Base-by-base conservation (phyloP, 164 flowering plant genomes). In the Vitis cinerea region DNA sequence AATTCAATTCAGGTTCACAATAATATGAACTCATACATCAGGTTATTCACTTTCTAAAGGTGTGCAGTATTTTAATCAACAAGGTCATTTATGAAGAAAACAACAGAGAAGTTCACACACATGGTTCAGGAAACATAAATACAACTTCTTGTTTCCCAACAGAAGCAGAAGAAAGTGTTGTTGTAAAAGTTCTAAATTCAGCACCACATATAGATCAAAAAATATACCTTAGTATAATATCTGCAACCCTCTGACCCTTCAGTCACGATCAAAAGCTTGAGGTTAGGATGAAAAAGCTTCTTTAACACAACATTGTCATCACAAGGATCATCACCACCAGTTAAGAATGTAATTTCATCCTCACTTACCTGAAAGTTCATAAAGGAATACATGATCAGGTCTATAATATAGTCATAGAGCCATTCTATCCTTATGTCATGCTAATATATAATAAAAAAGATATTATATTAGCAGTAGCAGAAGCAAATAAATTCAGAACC, bases 181-280 rank as follows among this genome's bases (percentile, higher is more conserved):
- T n/a, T 13, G 7, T 53, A n/a, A n/a, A 53, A 6, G n/a, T 53
- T 53, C 56, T 10, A 13, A 53, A 53, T 13, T 53, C n/a, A 9
- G 6, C 15, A 10, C 2, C 9, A 11, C 8, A 37, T 19, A 7
- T 29, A 9, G 17, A 59, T 16, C 9, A 6, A 31, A 73, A 23
- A 65, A 59, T 63, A 66, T 71, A 87, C 96, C 82, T 88, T 68
- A 14, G 96, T 87, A 72, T 87, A 90, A 73, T 90, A 90, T 84
- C 93, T 84, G 78, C 96, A 90, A 29, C 93, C 96, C 10, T 77
- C 72, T 48, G 84, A 48, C 17, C 93, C 96, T 82, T 85, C 91
- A 57, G 89, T 86, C 50, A 90, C 90, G 59, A 90, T 60, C 76
- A 90, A 75, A 64, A 90, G 87, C 81, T 85, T 87, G 48, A 90